phyloP scores from a whole-genome alignment of 495 filamentous ascomycete genomes.

The Daldinia vernicosa region DNA sequence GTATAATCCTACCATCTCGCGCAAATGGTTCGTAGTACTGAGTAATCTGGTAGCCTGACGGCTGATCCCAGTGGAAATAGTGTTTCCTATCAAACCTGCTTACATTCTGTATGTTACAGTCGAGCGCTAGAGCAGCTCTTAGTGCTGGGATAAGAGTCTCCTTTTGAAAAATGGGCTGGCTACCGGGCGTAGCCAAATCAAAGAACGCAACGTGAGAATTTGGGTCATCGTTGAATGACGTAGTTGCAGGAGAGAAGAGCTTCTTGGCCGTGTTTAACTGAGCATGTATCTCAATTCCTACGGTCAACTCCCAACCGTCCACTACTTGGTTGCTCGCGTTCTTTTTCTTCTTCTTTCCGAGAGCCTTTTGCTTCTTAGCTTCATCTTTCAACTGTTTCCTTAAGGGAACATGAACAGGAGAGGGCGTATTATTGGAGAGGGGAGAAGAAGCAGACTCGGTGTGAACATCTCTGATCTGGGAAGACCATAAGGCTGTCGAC shows the following conservation, averaged over 20 bases:
- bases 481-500: conserved; percentile 5
- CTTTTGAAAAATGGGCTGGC: conserved; percentile 85
- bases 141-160: conserved; percentile 87
- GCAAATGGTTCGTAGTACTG: conserved; percentile 95
- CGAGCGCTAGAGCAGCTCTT: conserved; percentile 84
- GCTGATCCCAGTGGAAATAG: conserved; percentile 99
- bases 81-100: conserved; percentile 96
- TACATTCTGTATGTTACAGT: conserved; percentile 75
- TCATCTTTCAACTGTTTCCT: conserved; percentile 81
- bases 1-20: conserved; percentile 71
- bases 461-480: conserved; percentile 32
- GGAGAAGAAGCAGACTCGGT: conserved; percentile 22
- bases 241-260: conserved; percentile 82
- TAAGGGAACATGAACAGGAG: conserved; percentile 58
- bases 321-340: conserved; percentile 62
- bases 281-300: conserved; percentile 97
- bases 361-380: conserved; percentile 61
- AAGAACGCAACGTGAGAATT: conserved; percentile 90
- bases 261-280: conserved; percentile 88
- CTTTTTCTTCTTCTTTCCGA: conserved; percentile 49
- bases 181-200: conserved; percentile 88
- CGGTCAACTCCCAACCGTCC: conserved; percentile 85
- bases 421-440: conserved; percentile 13
- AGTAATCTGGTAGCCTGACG: conserved; percentile 95
- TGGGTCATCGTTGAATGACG: conserved; percentile 72